Evolutionary conservation across 352 stramenopile species (phyloP), one percentile per base, ranked within the genome.

Genomic region (Pythium periplocum): DNA sequence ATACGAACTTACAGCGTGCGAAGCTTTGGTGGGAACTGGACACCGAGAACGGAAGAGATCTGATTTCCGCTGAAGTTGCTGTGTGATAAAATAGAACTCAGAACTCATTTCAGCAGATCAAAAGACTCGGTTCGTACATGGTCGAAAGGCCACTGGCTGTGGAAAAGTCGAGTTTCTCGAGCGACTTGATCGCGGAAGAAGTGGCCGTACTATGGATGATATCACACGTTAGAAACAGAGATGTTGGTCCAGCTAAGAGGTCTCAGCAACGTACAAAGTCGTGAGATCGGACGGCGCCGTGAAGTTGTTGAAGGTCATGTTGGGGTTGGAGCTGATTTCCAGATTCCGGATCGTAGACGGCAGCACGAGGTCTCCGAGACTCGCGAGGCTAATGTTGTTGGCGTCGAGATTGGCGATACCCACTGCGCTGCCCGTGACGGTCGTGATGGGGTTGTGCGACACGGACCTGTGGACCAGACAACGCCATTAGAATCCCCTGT

Each of bases 221-320:
- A 4, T 26, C 4, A 37, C 43, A 17, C 12, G 43, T 31, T 48
- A 17, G 26, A 31, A 26, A 8, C 43, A n/a, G 43, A 32, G 12
- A 32, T 31, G 10, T 32, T 9, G 7, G 6, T 10, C n/a, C 32
- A 45, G 6, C 33, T 43, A 41, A n/a, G 10, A 9, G 3, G 31
- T 32, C 17, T 35, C 44, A 17, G 3, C 11, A 8, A 51, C 34
- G 41, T 51, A 57, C 51, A 57, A 57, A 4, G 33, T 45, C 6
- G 9, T 32, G 2, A 51, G 41, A 40, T 51, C 42, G 4, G 31
- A 11, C 6, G 51, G 51, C 4, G 51, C 51, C 26, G 51, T 57
- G 35, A 57, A 57, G 34, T 57, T 57, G 2, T 50, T 26, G 6
- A 46, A 57, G n/a, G 33, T 42, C 51, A 57, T 57, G 33, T 57